phyloP scores from a whole-genome alignment of 2,329 filamentous ascomycete genomes.

The Claviceps sorghi region DNA sequence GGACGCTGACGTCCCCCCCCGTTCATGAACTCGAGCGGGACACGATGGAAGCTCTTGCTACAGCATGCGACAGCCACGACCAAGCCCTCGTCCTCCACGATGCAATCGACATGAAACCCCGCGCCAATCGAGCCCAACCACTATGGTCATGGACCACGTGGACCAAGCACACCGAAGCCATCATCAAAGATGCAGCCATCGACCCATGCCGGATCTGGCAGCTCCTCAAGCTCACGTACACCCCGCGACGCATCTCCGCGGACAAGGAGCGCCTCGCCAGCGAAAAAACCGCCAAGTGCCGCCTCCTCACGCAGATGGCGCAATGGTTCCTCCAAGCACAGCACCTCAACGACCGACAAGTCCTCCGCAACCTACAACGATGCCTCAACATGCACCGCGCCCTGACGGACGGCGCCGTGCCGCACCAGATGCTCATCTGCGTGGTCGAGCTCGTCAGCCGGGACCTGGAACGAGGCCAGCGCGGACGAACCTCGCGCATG shows the following conservation, averaged over 20 bases:
- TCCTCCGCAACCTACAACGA: conserved; percentile 16
- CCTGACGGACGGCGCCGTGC: conserved; percentile 11
- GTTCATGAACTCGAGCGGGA: conserved; percentile 4
- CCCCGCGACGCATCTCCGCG: not conserved
- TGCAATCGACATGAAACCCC: conserved; percentile 3
- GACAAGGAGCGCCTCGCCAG: not conserved
- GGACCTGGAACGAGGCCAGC: conserved; percentile 20
- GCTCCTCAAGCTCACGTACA: conserved; percentile 11
- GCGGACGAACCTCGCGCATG: conserved; percentile 18
- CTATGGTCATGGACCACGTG: conserved; percentile 20
- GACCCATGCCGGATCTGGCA: conserved; percentile 14
- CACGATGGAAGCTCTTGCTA: conserved; percentile 8
- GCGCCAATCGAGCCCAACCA: conserved; percentile 1
- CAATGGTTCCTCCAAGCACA: conserved; percentile 15
- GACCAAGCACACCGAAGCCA: conserved; percentile 16
- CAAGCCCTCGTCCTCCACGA: conserved; percentile 14
- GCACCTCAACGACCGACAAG: conserved; percentile 16
- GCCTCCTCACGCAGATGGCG: conserved; percentile 18
- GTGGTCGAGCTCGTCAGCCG: conserved; percentile 15
- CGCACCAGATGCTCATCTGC: conserved; percentile 13
- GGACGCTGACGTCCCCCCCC: conserved; percentile 5
- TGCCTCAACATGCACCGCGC: conserved; percentile 14
- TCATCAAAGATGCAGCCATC: conserved; percentile 19
- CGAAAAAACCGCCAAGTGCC: conserved; percentile 11
- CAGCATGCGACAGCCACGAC: conserved; percentile 12